phyloP scores from a whole-genome alignment of 352 stramenopile species.

The Globisporangium takayamanum region DNA sequence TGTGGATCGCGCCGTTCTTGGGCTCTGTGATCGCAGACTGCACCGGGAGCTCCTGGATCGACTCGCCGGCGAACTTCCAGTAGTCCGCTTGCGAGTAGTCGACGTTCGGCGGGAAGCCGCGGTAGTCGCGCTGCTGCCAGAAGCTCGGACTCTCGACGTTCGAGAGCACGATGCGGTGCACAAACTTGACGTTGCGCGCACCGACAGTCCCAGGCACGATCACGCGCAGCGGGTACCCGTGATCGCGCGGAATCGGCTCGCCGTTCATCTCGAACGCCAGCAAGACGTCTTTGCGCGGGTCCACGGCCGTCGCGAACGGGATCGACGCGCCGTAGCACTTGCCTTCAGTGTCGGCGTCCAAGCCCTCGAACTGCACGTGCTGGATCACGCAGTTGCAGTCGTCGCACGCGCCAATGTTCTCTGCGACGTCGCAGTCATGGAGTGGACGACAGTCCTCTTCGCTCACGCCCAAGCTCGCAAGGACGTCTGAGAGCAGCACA shows the following conservation, averaged over 20 bases:
- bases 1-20: conserved; percentile 39
- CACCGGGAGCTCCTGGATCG: conserved; percentile 90
- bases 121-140: conserved; percentile 93
- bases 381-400: conserved; percentile 68
- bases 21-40: conserved; percentile 89
- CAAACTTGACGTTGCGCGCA: conserved; percentile 96
- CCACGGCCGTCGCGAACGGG: conserved; percentile 91
- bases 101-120: conserved; percentile 79
- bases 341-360: conserved; percentile 79
- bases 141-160: conserved; percentile 82
- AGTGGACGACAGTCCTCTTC: conserved; percentile 30
- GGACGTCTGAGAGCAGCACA: conserved; percentile 83
- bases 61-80: conserved; percentile 79
- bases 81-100: conserved; percentile 83
- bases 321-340: conserved; percentile 87
- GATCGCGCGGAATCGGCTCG: conserved; percentile 88
- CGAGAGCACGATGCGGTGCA: conserved; percentile 87
- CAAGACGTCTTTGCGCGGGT: conserved; percentile 93
- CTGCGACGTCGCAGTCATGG: conserved; percentile 46
- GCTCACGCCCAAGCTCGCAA: conserved; percentile 60
- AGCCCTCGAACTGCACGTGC: conserved; percentile 82
- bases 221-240: conserved; percentile 94
- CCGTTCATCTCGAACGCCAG: conserved; percentile 99
- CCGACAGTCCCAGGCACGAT: conserved; percentile 95
- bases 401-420: conserved; percentile 46